These are phyloP conservation scores for Lepidium didymum DNA, from an alignment of 345 rosid species.

Conservation along the genomic window DNA sequence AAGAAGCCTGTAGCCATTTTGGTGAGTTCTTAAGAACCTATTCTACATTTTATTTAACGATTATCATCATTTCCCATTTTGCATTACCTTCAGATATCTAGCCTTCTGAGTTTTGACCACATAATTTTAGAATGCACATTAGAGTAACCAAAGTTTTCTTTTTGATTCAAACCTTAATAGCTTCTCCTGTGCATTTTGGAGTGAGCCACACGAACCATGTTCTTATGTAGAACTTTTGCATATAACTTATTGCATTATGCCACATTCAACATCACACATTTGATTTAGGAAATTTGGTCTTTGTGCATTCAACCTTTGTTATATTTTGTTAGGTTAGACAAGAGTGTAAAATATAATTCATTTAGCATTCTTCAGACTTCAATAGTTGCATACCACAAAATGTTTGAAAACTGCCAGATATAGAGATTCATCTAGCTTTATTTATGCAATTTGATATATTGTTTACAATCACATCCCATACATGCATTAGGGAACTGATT, in stretches of 20 bases:
- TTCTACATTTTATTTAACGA: not conserved
- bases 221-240: not conserved
- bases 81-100: not conserved
- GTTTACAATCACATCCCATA: not conserved
- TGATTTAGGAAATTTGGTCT: not conserved
- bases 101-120: not conserved
- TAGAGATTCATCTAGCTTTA: not conserved
- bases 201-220: not conserved
- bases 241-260: not conserved
- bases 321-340: not conserved
- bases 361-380: not conserved
- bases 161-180: not conserved
- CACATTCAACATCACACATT: not conserved
- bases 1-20: conserved; percentile 14
- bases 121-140: not conserved
- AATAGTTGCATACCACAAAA: not conserved
- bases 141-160: not conserved
- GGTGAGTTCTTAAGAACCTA: conserved; percentile 36
- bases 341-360: not conserved
- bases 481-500: not conserved
- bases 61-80: not conserved
- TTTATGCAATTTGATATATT: not conserved
- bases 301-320: not conserved
- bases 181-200: not conserved
- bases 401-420: not conserved